Percentiles rank a stretch among this genome's conserved stretches.
Evolutionary conservation across 495 filamentous ascomycete genomes (phyloP).

Genomic region (Neurospora pannonica): DNA sequence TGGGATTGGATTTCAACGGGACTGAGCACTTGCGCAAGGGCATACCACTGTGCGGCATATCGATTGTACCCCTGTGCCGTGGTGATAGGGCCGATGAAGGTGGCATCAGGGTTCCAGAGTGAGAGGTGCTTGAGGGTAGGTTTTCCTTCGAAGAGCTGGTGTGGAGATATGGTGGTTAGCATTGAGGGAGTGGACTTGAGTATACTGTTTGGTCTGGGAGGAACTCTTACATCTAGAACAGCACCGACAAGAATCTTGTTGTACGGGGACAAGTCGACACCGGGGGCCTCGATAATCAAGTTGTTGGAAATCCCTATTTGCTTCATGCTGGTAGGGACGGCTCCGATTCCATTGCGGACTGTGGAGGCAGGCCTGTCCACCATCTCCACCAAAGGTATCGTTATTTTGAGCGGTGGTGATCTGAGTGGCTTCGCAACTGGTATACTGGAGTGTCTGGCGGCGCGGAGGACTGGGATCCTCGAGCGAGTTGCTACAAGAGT

Average conservation of each 20-base stretch:
- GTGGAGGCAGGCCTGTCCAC: not conserved
- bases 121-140: constrained; percentile 46
- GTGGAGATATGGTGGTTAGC: not conserved
- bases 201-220: not conserved
- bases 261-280: constrained; percentile 33
- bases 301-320: constrained; percentile 36
- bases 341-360: not conserved
- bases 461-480: not conserved
- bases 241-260: constrained; percentile 45
- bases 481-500: not conserved
- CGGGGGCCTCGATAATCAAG: constrained; percentile 36
- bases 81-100: constrained; percentile 43
- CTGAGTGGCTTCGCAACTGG: not conserved
- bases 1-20: constrained; percentile 37
- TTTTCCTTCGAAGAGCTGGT: constrained; percentile 46
- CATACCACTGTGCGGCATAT: constrained; percentile 45
- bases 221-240: constrained; percentile 40
- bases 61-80: constrained; percentile 39
- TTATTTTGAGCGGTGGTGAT: not conserved
- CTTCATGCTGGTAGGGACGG: constrained; percentile 1
- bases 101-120: constrained; percentile 40
- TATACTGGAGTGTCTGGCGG: not conserved
- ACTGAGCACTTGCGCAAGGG: constrained; percentile 16
- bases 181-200: not conserved
- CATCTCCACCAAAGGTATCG: not conserved